Evolutionary conservation across 2,329 filamentous ascomycete species (phyloP).

Genomic region (Elsinoe fawcettii): DNA sequence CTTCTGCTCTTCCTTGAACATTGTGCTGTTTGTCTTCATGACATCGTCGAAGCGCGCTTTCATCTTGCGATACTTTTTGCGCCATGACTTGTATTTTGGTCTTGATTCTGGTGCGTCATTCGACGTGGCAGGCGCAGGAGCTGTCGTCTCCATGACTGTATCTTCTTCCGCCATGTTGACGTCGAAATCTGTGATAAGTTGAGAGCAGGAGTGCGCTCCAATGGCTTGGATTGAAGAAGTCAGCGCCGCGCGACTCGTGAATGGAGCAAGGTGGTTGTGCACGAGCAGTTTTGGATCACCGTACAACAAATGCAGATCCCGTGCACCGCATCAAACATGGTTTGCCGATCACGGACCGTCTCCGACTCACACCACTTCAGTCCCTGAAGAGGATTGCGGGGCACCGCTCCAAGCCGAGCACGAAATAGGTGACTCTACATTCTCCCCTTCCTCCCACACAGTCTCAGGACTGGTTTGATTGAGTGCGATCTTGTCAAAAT

Average conservation of each 20-base stretch:
- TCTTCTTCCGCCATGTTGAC: slow-evolving; percentile 2
- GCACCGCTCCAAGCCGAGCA: background rate
- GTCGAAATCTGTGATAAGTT: background rate
- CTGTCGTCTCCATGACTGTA: background rate
- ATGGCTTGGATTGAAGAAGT: background rate
- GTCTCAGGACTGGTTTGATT: background rate
- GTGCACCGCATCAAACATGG: background rate
- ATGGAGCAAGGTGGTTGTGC: slow-evolving; percentile 7
- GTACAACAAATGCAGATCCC: background rate
- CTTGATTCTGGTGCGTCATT: slow-evolving; percentile 9
- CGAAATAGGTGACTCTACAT: background rate
- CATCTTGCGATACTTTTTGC: slow-evolving; percentile 92
- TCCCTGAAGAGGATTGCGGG: background rate
- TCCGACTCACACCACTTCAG: background rate
- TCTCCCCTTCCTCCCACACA: background rate
- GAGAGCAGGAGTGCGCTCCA: background rate
- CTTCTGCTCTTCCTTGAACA: slow-evolving; percentile 74
- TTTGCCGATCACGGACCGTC: background rate
- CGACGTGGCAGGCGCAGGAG: background rate
- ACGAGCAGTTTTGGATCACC: background rate
- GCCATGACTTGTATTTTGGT: slow-evolving; percentile 35
- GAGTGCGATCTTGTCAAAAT: slow-evolving; percentile 32
- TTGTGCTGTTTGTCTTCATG: slow-evolving; percentile 71
- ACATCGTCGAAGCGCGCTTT: slow-evolving; percentile 67
- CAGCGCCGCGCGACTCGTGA: background rate